Evolutionary conservation across 805 yeast genomes (phyloP), one percentile per base, ranked within the genome.

Genomic region (Pichia insulana): DNA sequence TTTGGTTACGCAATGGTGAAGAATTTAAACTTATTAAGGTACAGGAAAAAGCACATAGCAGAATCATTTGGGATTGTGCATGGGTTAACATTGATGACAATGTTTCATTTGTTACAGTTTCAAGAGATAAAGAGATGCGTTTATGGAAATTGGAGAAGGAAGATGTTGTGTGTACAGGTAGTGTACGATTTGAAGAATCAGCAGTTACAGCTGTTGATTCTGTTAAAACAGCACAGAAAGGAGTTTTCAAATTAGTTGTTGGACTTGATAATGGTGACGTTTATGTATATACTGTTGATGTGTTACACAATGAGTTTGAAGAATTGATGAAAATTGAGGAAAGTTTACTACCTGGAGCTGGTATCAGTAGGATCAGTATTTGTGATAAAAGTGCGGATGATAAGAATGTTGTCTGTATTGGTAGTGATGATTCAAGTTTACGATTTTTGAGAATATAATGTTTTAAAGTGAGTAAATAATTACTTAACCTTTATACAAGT

Each of bases 51-150:
- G 96, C 96, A 0, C 99, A 94, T 57, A 62, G 82, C 2, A 76
- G 97, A 61, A 90, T 92, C 53, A 76, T 92, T 34, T 94, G 98
- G 98, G 97, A 92, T 64, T 80, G 90, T 57, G 74, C 83, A 31
- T 92, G 97, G 96, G 66, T 80, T 0, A 86, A 88, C 4, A 46
- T 54, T n/a, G 65, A 54, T 3, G 71, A 51, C n/a, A 30, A 43
- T 3, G 50, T 52, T 11, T 58, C 59, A n/a, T 89, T 90, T 55
- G 56, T 84, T n/a, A 89, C 97, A 1, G 90, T 79, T 0, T 81
- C 95, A 1, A 75, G 98, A 59, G 98, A 92, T 58, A 84, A 77
- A 57, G 69, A 73, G 7, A 60, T 89, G 40, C 85, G 84, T 57
- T 53, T 79, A 6, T 88, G 97, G 97, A 42, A 36, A 17, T 48